These are phyloP conservation scores for Penicillium sp. DNA, from an alignment of 2,329 filamentous ascomycete genomes.

Conservation along the genomic window DNA sequence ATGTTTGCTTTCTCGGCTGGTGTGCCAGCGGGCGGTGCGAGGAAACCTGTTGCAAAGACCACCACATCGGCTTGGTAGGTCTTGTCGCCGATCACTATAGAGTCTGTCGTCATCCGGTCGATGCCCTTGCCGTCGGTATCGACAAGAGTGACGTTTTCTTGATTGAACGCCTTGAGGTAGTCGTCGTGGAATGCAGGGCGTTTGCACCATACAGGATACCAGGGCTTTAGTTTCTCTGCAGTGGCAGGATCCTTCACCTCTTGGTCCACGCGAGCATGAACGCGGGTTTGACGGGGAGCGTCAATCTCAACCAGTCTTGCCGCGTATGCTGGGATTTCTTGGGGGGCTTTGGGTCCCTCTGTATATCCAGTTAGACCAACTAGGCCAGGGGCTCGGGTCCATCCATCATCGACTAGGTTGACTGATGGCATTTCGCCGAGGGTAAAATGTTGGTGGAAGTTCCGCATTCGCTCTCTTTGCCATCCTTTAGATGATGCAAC, in stretches of 20 bases:
- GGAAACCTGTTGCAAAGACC: slow-evolving; percentile 14
- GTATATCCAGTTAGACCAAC: neutral
- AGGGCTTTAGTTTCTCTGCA: slow-evolving; percentile 52
- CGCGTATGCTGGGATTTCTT: slow-evolving; percentile 28
- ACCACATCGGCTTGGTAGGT: slow-evolving; percentile 11
- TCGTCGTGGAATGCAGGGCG: slow-evolving; percentile 48
- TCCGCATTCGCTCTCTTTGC: neutral
- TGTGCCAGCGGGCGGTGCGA: slow-evolving; percentile 18
- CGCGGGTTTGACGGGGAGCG: neutral
- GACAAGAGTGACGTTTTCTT: slow-evolving; percentile 28
- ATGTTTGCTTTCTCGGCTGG: slow-evolving; percentile 32
- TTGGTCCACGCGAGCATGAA: slow-evolving; percentile 41
- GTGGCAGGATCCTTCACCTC: slow-evolving; percentile 49
- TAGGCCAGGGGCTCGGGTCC: neutral
- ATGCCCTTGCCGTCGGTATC: slow-evolving; percentile 19
- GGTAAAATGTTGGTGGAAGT: neutral
- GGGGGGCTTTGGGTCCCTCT: neutral
- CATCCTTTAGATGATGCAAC: neutral
- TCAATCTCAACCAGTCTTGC: slow-evolving; percentile 37
- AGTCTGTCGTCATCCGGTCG: slow-evolving; percentile 7
- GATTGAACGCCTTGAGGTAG: slow-evolving; percentile 31
- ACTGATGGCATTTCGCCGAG: neutral
- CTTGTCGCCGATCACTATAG: neutral
- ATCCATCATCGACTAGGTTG: neutral
- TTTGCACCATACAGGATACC: slow-evolving; percentile 60